Percentiles rank a stretch among this genome's conserved stretches.
Conservation (phyloP, 2,329 filamentous ascomycete species). For the Sporothrix brasiliensis region DNA sequence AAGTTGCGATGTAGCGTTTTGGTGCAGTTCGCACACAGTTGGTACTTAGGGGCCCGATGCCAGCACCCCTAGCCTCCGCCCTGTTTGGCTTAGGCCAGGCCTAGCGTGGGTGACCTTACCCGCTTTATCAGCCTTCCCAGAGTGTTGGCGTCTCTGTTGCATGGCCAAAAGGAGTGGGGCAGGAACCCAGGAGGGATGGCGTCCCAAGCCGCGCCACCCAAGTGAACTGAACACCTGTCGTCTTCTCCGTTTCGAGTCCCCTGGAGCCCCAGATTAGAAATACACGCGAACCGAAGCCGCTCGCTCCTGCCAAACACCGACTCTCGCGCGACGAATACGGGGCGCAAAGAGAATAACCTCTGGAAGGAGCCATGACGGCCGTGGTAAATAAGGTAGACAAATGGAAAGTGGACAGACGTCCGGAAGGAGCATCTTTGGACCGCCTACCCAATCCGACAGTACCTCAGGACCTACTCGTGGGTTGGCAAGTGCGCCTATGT, state of each 20-base stretch:
- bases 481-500: neutral
- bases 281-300: constrained; percentile 9
- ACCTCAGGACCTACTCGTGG: neutral
- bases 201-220: constrained; percentile 25
- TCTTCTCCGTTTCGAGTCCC: constrained; percentile 28
- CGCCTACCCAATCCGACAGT: neutral
- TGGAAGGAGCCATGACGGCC: constrained; percentile 15
- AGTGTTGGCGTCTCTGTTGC: constrained; percentile 11
- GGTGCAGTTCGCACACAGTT: neutral
- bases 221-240: constrained; percentile 36
- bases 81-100: constrained; percentile 21
- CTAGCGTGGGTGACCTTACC: constrained; percentile 16
- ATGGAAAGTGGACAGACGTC: neutral
- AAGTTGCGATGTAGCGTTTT: neutral
- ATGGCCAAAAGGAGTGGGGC: constrained; percentile 18
- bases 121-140: constrained; percentile 33
- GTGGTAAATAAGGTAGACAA: neutral
- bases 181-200: constrained; percentile 10
- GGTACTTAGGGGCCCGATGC: constrained; percentile 12
- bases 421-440: neutral
- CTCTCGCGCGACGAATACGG: neutral
- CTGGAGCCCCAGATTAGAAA: constrained; percentile 32
- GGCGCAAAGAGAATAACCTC: neutral
- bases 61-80: neutral
- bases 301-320: neutral